Percentiles rank a stretch among this genome's conserved stretches.
phyloP scores from a whole-genome alignment of 305 asterid species.

The Plantago lanceolata region DNA sequence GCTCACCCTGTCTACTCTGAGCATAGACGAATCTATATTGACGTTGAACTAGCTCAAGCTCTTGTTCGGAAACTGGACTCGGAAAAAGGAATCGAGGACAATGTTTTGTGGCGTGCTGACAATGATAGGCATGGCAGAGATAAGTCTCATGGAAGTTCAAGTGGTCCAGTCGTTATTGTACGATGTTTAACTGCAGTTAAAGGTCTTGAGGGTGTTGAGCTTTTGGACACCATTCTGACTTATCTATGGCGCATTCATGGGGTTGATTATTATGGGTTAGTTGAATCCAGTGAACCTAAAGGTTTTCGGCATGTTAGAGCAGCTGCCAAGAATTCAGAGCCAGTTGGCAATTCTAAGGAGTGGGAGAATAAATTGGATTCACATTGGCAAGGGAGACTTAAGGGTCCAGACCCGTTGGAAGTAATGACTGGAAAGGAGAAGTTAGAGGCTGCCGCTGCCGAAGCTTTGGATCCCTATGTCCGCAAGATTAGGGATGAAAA shows the following conservation, averaged over 20 bases:
- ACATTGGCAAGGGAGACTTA: constrained; percentile 86
- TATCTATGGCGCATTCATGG: constrained; percentile 99
- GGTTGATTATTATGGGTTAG: constrained; percentile 82
- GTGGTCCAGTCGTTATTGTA: constrained; percentile 83
- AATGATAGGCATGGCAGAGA: constrained; percentile 79
- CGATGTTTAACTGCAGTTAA: constrained; percentile 71
- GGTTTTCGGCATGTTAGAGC: constrained; percentile 79
- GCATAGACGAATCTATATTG: constrained; percentile 65
- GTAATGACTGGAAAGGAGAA: constrained; percentile 90
- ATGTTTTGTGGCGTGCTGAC: constrained; percentile 66
- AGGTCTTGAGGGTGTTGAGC: constrained; percentile 95
- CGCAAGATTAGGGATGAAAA: constrained; percentile 99
- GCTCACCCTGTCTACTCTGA: constrained; percentile 81
- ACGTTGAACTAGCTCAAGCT: constrained; percentile 71
- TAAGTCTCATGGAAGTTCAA: constrained; percentile 78
- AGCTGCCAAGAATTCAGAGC: constrained; percentile 54
- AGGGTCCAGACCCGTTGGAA: constrained; percentile 86
- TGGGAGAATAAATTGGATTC: constrained; percentile 84
- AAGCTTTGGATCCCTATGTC: constrained; percentile 86
- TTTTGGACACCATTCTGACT: constrained; percentile 85
- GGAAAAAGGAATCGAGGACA: constrained; percentile 90
- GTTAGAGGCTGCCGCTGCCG: constrained; percentile 82
- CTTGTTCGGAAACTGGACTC: constrained; percentile 79
- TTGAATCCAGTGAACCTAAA: constrained; percentile 81
- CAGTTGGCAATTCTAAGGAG: constrained; percentile 52